Evolutionary conservation across 352 stramenopile genomes (phyloP).

Genomic region (Stephanocyclus meneghinianus): DNA sequence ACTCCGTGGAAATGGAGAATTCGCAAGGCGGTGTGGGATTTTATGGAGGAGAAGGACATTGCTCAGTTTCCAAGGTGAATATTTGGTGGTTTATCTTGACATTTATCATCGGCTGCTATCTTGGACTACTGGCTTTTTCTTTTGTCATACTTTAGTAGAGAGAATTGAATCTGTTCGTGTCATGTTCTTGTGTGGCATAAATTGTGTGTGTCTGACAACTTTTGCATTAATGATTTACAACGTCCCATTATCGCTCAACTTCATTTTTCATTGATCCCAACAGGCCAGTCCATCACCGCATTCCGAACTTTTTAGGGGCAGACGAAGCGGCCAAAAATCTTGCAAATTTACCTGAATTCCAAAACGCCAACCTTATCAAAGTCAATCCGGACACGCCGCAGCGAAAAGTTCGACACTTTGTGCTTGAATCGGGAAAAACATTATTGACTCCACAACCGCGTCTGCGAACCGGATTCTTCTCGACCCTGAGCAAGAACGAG

Average conservation of each 20-base stretch:
- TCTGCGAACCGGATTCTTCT: constrained; percentile 76
- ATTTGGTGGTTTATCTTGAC: not conserved
- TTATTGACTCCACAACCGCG: constrained; percentile 73
- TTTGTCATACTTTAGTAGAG: not conserved
- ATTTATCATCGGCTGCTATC: not conserved
- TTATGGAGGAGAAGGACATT: constrained; percentile 70
- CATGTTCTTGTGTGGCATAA: too few species aligned
- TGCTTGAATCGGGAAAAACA: constrained; percentile 63
- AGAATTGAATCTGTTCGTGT: not conserved
- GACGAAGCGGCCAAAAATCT: constrained; percentile 58
- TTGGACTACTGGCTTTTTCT: not conserved
- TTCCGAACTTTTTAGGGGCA: constrained; percentile 71
- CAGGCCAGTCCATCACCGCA: constrained; percentile 75
- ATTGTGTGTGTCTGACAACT: too few species aligned
- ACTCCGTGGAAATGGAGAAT: constrained; percentile 78
- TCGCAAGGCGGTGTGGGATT: constrained; percentile 74
- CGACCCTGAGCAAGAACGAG: constrained; percentile 44
- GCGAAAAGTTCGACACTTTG: constrained; percentile 54
- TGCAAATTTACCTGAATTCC: constrained; percentile 59
- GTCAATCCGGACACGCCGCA: constrained; percentile 80
- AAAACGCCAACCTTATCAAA: constrained; percentile 59
- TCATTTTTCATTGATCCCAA: constrained; percentile 5
- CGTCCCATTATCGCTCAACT: not conserved
- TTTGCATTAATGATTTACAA: not conserved
- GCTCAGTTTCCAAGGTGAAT: constrained; percentile 49